Evolutionary conservation across 1,284 basidiomycete species (phyloP).

Genomic region (Malassezia cuniculi): DNA sequence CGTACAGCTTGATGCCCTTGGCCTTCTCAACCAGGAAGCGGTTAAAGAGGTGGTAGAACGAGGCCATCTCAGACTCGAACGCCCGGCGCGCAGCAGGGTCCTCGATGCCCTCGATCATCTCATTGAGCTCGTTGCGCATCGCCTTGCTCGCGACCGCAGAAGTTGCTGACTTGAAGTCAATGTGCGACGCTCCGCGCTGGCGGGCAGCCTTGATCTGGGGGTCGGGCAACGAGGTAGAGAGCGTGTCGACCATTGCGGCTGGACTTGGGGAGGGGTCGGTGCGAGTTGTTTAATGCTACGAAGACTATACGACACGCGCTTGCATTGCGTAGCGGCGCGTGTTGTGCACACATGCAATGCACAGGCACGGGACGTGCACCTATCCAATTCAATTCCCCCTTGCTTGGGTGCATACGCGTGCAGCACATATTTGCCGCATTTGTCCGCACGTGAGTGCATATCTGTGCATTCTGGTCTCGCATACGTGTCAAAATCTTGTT

Average conservation of each 20-base stretch:
- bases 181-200: conserved; percentile 40
- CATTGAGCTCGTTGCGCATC: conserved; percentile 96
- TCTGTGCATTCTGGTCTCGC: not conserved
- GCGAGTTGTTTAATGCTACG: too few species aligned
- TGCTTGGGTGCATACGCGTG: too few species aligned
- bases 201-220: conserved; percentile 37
- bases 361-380: too few species aligned
- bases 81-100: conserved; percentile 58
- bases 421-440: too few species aligned
- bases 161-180: conserved; percentile 89
- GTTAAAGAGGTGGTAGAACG: conserved; percentile 97
- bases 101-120: conserved; percentile 57
- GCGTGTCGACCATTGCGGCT: conserved; percentile 19
- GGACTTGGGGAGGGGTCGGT: too few species aligned
- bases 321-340: too few species aligned
- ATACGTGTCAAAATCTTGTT: not conserved
- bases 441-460: not conserved
- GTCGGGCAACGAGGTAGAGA: conserved; percentile 36
- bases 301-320: too few species aligned
- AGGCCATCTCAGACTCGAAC: conserved; percentile 96
- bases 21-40: conserved; percentile 91
- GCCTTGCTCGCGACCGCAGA: conserved; percentile 93
- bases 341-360: too few species aligned
- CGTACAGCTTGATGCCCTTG: conserved; percentile 83
- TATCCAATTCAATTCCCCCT: too few species aligned